Conservation (phyloP, 345 rosid species). For the Syzygium jambos region DNA sequence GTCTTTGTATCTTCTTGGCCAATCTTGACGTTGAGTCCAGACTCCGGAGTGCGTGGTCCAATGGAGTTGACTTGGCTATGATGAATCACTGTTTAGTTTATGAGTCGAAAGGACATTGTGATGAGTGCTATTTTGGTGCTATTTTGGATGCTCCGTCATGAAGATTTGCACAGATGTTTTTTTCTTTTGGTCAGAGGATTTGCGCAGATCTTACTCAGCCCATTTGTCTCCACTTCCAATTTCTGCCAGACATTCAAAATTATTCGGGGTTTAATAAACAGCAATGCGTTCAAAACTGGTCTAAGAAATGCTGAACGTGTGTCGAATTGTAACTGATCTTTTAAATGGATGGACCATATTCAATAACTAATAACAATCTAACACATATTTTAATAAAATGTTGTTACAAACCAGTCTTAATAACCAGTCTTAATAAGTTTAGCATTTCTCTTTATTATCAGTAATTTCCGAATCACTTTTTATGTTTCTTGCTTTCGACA, state of each 20-base stretch:
- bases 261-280: neutral
- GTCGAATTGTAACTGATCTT: fast-evolving
- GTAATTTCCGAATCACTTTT: neutral
- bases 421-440: neutral
- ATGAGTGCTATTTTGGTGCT: neutral
- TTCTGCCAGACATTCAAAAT: neutral
- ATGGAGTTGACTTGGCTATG: neutral
- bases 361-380: neutral
- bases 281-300: neutral
- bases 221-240: neutral
- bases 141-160: neutral
- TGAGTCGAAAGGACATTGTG: neutral
- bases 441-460: neutral
- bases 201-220: neutral
- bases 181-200: neutral
- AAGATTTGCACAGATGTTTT: neutral
- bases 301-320: too few species aligned
- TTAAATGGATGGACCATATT: neutral
- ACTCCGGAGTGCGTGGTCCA: neutral
- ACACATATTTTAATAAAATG: neutral
- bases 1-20: neutral
- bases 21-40: neutral
- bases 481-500: neutral
- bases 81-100: neutral
- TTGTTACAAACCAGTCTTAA: neutral